phyloP scores from a whole-genome alignment of 2,329 filamentous ascomycete species.

The Beauveria sp. region DNA sequence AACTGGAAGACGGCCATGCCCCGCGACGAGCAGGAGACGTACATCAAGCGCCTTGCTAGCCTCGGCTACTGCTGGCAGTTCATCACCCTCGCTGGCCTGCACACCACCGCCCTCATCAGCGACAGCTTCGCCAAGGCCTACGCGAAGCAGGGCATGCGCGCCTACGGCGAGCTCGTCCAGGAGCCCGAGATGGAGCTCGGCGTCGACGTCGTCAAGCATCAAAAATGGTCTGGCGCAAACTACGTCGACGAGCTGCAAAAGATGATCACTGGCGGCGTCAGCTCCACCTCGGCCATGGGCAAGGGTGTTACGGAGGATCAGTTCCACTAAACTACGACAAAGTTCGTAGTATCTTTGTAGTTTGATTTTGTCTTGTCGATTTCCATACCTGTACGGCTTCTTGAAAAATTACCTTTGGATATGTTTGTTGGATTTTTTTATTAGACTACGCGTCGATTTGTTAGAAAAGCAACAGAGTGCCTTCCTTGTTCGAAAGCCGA shows the following conservation, averaged over 20 bases:
- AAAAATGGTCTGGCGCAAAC: conserved; percentile 96
- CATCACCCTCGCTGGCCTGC: conserved; percentile 96
- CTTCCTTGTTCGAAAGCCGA: background rate
- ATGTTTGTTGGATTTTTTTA: background rate
- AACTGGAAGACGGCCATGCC: conserved; percentile 98
- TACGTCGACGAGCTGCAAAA: conserved; percentile 93
- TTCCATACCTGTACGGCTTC: background rate
- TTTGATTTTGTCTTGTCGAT: background rate
- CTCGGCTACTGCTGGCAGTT: conserved; percentile 99
- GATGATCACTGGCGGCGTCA: conserved; percentile 93
- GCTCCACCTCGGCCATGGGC: conserved; percentile 90
- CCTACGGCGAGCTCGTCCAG: conserved; percentile 94
- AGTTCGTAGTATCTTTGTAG: background rate
- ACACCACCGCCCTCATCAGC: conserved; percentile 88
- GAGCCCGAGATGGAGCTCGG: conserved; percentile 90
- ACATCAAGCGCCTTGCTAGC: conserved; percentile 78
- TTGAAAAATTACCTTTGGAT: background rate
- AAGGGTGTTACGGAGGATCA: conserved; percentile 97
- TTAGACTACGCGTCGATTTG: background rate
- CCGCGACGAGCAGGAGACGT: conserved; percentile 87
- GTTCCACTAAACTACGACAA: conserved; percentile 51
- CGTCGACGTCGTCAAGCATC: conserved; percentile 94
- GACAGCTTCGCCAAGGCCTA: conserved; percentile 84
- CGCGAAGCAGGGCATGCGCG: conserved; percentile 78
- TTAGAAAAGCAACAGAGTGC: background rate